A percentile compares a stretch with the other conserved stretches of the same genome.
These are phyloP conservation scores for Hawksworthiomyces lignivorus DNA, from an alignment of 2,329 filamentous ascomycete species.

Conservation along the genomic window DNA sequence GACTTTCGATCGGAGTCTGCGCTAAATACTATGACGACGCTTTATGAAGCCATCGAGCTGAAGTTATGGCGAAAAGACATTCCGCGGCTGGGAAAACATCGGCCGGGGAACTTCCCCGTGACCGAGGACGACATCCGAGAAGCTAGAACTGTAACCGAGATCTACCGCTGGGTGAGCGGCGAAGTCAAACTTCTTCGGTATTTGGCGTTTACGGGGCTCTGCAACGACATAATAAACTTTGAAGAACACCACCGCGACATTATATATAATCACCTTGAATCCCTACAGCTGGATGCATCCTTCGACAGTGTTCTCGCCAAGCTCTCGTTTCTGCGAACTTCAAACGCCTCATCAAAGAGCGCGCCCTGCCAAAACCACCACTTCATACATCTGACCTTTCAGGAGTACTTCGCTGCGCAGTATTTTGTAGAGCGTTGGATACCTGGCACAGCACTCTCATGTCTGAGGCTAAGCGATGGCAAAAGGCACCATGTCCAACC, in stretches of 20 bases:
- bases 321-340: slow-evolving; percentile 27
- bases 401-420: slow-evolving; percentile 34
- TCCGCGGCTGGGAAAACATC: too few species aligned
- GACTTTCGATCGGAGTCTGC: too few species aligned
- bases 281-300: slow-evolving; percentile 8
- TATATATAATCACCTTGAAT: slow-evolving; percentile 15
- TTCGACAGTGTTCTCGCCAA: slow-evolving; percentile 14
- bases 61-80: slow-evolving; percentile 2
- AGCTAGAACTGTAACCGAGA: too few species aligned
- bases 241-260: slow-evolving; percentile 9
- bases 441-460: too few species aligned
- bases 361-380: slow-evolving; percentile 22
- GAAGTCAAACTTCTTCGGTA: slow-evolving; percentile 22
- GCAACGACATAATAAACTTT: slow-evolving; percentile 27
- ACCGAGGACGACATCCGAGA: too few species aligned
- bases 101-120: too few species aligned
- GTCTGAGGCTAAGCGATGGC: too few species aligned
- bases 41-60: slow-evolving; percentile 24
- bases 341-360: too few species aligned
- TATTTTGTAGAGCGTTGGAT: slow-evolving; percentile 30
- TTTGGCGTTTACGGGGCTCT: slow-evolving; percentile 29
- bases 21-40: slow-evolving; percentile 12
- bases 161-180: slow-evolving; percentile 3
- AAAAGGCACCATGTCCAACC: not conserved
- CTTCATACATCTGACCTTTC: slow-evolving; percentile 35